A percentile compares a stretch with the other conserved stretches of the same genome.
Evolutionary conservation across 192 early-diverging fungal species (phyloP).

Genomic region (Phlyctochytrium bullatum): DNA sequence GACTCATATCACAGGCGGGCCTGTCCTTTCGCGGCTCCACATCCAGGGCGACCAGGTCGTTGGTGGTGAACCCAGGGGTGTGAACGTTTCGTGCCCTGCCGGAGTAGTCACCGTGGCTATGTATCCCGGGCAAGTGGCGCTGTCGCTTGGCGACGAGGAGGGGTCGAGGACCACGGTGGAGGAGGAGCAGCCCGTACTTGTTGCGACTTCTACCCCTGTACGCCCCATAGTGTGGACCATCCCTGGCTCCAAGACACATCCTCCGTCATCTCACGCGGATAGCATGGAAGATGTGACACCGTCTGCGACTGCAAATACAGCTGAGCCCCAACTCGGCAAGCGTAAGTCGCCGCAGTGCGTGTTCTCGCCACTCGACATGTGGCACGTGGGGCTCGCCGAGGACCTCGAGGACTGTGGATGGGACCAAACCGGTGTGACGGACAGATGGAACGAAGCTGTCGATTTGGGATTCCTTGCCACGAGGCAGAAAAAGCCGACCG

Average conservation of each 20-base stretch:
- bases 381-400: not conserved
- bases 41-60: not conserved
- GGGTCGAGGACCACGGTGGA: too few relatives aligned
- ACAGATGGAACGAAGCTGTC: not conserved
- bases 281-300: too few relatives aligned
- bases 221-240: not conserved
- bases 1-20: constrained; percentile 5
- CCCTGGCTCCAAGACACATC: too few relatives aligned
- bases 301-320: too few relatives aligned
- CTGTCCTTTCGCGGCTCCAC: not conserved
- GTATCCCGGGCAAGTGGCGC: not conserved
- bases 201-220: not conserved
- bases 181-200: not conserved
- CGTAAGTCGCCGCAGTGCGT: too few relatives aligned
- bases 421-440: not conserved
- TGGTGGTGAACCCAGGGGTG: not conserved
- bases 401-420: not conserved
- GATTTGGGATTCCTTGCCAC: not conserved
- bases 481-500: too few relatives aligned
- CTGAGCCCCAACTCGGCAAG: too few relatives aligned
- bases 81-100: not conserved
- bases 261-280: too few relatives aligned
- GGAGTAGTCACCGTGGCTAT: not conserved
- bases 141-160: not conserved
- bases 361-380: not conserved